Percentiles rank a stretch among this genome's conserved stretches.
These are phyloP conservation scores for Parathielavia hyrcaniae DNA, from an alignment of 495 filamentous ascomycete species.

Conservation along the genomic window DNA sequence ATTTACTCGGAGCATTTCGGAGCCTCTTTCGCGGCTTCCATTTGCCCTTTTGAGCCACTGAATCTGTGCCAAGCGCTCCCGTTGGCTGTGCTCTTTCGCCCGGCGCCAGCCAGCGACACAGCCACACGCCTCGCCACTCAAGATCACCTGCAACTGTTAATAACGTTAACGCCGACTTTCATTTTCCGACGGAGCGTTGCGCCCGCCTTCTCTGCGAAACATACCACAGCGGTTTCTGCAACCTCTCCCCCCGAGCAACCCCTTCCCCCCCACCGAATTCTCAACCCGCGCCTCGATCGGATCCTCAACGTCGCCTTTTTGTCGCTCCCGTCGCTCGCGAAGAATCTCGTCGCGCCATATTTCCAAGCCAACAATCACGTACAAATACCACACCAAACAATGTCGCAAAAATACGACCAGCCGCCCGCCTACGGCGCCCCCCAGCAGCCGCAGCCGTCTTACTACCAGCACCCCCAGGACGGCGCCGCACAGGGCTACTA, in stretches of 20 bases:
- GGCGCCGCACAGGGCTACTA: constrained; percentile 32
- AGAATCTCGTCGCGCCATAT: background rate
- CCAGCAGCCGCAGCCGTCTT: constrained; percentile 14
- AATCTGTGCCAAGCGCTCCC: too few species aligned
- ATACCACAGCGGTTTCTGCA: background rate
- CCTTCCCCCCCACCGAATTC: too few species aligned
- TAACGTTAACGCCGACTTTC: background rate
- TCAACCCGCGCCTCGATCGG: too few species aligned
- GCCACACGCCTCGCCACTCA: constrained; percentile 11
- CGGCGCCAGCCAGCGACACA: too few species aligned
- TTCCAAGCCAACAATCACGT: background rate
- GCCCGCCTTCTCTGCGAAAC: background rate
- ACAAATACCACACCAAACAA: constrained; percentile 9
- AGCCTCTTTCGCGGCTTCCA: too few species aligned
- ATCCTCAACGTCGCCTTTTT: too few species aligned
- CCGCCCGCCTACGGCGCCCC: constrained; percentile 38
- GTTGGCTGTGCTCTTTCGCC: too few species aligned
- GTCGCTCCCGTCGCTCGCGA: too few species aligned
- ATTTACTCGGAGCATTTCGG: too few species aligned
- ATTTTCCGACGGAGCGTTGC: background rate
- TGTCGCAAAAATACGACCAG: constrained; percentile 39
- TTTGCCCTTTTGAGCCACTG: too few species aligned
- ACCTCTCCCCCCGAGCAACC: too few species aligned
- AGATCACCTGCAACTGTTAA: background rate
- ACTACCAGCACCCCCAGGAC: constrained; percentile 15